A percentile compares a stretch with the other conserved stretches of the same genome.
These are phyloP conservation scores for Drechslerella dactyloides DNA, from an alignment of 2,329 filamentous ascomycete genomes.

Conservation along the genomic window DNA sequence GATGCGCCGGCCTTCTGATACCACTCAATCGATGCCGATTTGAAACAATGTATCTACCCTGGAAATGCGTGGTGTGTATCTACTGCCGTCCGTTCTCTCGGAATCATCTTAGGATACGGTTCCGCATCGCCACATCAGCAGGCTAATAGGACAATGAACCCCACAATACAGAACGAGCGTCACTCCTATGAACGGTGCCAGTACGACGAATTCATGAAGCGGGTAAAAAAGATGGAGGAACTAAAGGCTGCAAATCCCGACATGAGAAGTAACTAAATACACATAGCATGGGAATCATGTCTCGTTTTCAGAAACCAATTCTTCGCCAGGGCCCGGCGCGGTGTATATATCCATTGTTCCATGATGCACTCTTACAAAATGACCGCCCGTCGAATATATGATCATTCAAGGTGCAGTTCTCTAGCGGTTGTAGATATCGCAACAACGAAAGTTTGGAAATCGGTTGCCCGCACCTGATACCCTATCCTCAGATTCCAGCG, in stretches of 20 bases:
- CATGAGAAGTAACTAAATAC: conserved; percentile 66
- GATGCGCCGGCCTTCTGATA: conserved; percentile 91
- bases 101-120: background rate
- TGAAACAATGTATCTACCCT: conserved; percentile 91
- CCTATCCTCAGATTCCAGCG: too few species aligned
- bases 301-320: too few species aligned
- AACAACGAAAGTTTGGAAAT: too few species aligned
- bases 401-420: too few species aligned
- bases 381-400: too few species aligned
- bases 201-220: conserved; percentile 98
- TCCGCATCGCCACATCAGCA: conserved; percentile 40
- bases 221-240: conserved; percentile 98
- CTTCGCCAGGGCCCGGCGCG: too few species aligned
- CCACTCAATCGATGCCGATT: conserved; percentile 93
- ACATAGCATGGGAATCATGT: background rate
- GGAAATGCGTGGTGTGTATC: conserved; percentile 88
- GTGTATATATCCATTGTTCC: too few species aligned
- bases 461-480: too few species aligned
- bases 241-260: conserved; percentile 83
- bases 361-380: too few species aligned
- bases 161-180: conserved; percentile 75
- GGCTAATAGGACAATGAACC: conserved; percentile 26
- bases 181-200: conserved; percentile 99
- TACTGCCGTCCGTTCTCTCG: background rate
- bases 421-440: too few species aligned